Conservation (phyloP, 108 stramenopile genomes). For the Asterionellopsis glacialis region DNA sequence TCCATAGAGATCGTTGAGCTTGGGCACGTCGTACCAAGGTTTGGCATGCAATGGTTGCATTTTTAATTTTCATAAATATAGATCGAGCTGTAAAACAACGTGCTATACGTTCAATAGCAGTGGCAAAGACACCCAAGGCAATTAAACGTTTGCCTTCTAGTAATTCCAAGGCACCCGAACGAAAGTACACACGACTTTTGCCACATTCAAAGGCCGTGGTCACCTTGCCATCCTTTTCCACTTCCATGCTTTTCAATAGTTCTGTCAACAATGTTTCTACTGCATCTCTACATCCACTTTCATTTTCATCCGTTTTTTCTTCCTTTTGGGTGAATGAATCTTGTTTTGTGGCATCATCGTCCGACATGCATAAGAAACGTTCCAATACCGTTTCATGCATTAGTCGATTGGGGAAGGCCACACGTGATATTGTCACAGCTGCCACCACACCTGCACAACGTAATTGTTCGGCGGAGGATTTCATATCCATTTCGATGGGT, state of each 20-base stretch:
- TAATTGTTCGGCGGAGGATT: slow-evolving; percentile 88
- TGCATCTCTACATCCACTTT: not conserved
- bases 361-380: slow-evolving; percentile 50
- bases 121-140: slow-evolving; percentile 38
- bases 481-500: slow-evolving; percentile 75
- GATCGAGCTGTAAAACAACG: slow-evolving; percentile 27
- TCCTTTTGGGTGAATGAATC: not conserved
- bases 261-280: slow-evolving; percentile 5
- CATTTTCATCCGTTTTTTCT: slow-evolving; percentile 8
- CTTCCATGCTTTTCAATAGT: slow-evolving; percentile 8
- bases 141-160: slow-evolving; percentile 61
- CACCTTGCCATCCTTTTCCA: not conserved
- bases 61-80: not conserved
- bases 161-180: slow-evolving; percentile 78
- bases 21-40: not conserved
- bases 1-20: not conserved
- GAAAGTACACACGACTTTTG: slow-evolving; percentile 85
- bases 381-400: slow-evolving; percentile 73
- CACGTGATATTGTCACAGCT: slow-evolving; percentile 88
- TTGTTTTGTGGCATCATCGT: not conserved
- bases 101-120: slow-evolving; percentile 38
- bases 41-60: slow-evolving; percentile 1
- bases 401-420: slow-evolving; percentile 94
- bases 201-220: slow-evolving; percentile 64
- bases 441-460: slow-evolving; percentile 96